Evolutionary conservation across 208 protist species (phyloP).

Genomic region (Leishmania gerbilli): DNA sequence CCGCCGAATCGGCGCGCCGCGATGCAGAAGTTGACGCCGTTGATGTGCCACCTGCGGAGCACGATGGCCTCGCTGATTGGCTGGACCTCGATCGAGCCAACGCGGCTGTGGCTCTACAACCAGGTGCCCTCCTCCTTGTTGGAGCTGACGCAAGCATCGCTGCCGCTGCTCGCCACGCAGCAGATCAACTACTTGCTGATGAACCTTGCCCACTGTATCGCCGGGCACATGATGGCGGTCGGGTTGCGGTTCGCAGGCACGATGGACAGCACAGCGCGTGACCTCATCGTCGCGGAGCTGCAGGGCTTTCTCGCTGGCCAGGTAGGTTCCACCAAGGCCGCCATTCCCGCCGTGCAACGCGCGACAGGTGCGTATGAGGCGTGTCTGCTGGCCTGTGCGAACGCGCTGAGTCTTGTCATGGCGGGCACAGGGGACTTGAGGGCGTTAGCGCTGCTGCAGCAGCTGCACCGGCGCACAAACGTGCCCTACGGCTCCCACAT

Average conservation of each 20-base stretch:
- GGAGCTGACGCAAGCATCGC: conserved; percentile 15
- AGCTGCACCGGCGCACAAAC: conserved; percentile 58
- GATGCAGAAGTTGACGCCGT: conserved; percentile 73
- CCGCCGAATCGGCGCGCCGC: conserved; percentile 54
- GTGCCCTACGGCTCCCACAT: conserved; percentile 94
- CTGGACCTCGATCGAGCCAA: conserved; percentile 64
- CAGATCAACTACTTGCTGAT: conserved; percentile 81
- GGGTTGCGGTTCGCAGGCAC: conserved; percentile 83
- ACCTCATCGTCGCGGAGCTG: conserved; percentile 63
- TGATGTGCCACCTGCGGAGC: conserved; percentile 75
- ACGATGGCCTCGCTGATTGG: conserved; percentile 68
- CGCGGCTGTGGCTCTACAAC: conserved; percentile 46
- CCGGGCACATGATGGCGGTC: conserved; percentile 70
- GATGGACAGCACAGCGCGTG: conserved; percentile 56
- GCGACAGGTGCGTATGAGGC: conserved; percentile 73
- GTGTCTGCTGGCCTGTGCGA: conserved; percentile 72
- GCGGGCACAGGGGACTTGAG: conserved; percentile 92
- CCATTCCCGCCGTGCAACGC: conserved; percentile 62
- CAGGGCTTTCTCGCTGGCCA: conserved; percentile 65
- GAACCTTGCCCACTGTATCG: conserved; percentile 78
- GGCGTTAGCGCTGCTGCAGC: conserved; percentile 71
- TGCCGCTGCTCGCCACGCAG: conserved; percentile 37
- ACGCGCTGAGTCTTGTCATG: conserved; percentile 87
- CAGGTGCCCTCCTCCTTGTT: conserved; percentile 54
- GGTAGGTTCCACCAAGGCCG: conserved; percentile 57